Evolutionary conservation across 2,329 filamentous ascomycete species (phyloP), one percentile per base, ranked within the genome.

Genomic region (Pseudogymnoascus sp.): DNA sequence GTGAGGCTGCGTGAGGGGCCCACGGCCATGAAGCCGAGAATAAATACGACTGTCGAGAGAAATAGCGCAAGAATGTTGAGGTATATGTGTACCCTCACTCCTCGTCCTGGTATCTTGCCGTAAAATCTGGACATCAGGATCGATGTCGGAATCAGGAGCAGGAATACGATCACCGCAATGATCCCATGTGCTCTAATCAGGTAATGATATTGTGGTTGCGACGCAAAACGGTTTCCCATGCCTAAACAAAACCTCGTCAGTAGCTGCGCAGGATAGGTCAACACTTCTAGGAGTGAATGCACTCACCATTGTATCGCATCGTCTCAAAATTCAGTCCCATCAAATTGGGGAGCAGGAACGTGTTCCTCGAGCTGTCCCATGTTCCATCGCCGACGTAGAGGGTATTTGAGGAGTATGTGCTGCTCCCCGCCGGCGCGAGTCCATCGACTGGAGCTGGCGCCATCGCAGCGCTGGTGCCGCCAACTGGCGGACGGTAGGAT

Each of bases 381-480:
- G 90, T 93, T 21, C 90, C 90, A 73, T 93, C 90, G 67, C 90
- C 90, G 15, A 93, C 89, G 63, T 79, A 81, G 81, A 93, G 80
- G n/a, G 86, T 90, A 71, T 87, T 81, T 61, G 88, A 91, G 69
- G 82, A 81, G 76, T 93, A 93, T 68, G 81, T 84, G 73, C 85
- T 87, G 75, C 86, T 85, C 72, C 90, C 90, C 60, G 90, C 83
- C 68, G 87, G 82, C 35, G 72, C 71, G 42, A 74, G 67, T 47
- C 67, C 66, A 64, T 74, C 69, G 26, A 60, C 57, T 26, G 69
- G 68, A 60, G 71, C 70, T 23, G 57, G 57, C 57, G 57, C 57
- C 57, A 60, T 60, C 47, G 47, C 47, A 53, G 47, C 15, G 47
- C 47, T 53, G 47, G 47, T 53, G 47, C 47, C 47, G 47, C 47